Base-by-base conservation (phyloP, 306 rosid genomes). In the Cucurbita moschata region DNA sequence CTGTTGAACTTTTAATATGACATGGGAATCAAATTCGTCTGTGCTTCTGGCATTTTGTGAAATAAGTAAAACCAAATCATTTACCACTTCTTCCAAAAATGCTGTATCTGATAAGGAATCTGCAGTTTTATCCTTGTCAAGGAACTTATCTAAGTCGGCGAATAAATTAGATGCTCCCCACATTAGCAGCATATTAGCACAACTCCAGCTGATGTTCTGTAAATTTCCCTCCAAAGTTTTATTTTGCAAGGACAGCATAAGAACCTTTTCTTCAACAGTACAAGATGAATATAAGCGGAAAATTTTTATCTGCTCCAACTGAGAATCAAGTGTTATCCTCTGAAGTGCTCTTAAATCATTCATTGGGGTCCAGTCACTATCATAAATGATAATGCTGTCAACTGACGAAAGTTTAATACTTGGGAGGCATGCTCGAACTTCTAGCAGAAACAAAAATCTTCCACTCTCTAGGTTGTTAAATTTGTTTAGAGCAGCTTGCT, bases 291-390 rank as follows among this genome's bases (percentile, higher is more conserved):
- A 91, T 39, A 94, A 76, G 23, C 99, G 99, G 62, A 91, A 94
- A 66, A 88, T 66, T 80, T 92, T 85, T 72, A 91, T 83, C 65
- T 47, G 85, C 73, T 89, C 87, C 76, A 77, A 74, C 52, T 82
- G 83, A 59, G 95, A 82, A 81, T 91, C 91, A 40, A 94, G 77
- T 64, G 95, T 80, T 56, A 94, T 69, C 84, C 74, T 94, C 71
- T 89, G 99, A 81, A 94, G 88, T 59, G 92, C 86, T 74, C 82
- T 89, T 79, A 91, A 75, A 83, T 90, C 97, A 83, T 81, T 89
- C 79, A 85, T 55, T 10, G 96, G 97, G 68, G 81, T 85, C 99
- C 88, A 91, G 74, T 94, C 97, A 82, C 99, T 91, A 69, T 89
- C 89, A 84, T 74, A 91, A 80, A 94, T 87, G 75, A 94, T 83